Evolutionary conservation across 345 rosid genomes (phyloP).

Genomic region (Ailanthus altissimus): DNA sequence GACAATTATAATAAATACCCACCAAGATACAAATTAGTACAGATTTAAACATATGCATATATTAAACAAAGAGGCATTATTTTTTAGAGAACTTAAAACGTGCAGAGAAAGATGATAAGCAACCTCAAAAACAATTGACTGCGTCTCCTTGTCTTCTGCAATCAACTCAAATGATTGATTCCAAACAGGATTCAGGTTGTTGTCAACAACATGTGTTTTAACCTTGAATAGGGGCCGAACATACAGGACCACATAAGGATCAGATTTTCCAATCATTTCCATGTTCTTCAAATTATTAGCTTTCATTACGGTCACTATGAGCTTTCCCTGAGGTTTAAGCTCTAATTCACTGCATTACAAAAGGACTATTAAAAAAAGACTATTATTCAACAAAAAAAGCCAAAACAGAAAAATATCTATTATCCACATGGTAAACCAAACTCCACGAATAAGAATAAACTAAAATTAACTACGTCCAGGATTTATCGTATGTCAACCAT

Average conservation of each 20-base stretch:
- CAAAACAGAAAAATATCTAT: neutral
- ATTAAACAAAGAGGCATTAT: constrained; percentile 2
- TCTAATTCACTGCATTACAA: constrained; percentile 75
- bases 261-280: constrained; percentile 99
- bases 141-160: constrained; percentile 98
- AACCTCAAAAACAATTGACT: constrained; percentile 80
- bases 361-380: neutral
- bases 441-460: neutral
- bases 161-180: constrained; percentile 81
- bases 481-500: neutral
- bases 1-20: neutral
- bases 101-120: constrained; percentile 8
- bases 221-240: constrained; percentile 85
- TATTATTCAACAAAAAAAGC: neutral
- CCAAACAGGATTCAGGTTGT: constrained; percentile 96
- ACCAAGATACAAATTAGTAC: neutral
- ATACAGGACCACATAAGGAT: constrained; percentile 78
- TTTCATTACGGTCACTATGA: constrained; percentile 62
- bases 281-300: constrained; percentile 91
- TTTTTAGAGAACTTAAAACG: neutral
- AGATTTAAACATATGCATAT: neutral
- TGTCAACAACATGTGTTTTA: constrained; percentile 76
- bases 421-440: neutral
- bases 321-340: constrained; percentile 95
- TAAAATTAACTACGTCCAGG: neutral